phyloP scores from a whole-genome alignment of 2,329 filamentous ascomycete species.

The Cladosporium velox region DNA sequence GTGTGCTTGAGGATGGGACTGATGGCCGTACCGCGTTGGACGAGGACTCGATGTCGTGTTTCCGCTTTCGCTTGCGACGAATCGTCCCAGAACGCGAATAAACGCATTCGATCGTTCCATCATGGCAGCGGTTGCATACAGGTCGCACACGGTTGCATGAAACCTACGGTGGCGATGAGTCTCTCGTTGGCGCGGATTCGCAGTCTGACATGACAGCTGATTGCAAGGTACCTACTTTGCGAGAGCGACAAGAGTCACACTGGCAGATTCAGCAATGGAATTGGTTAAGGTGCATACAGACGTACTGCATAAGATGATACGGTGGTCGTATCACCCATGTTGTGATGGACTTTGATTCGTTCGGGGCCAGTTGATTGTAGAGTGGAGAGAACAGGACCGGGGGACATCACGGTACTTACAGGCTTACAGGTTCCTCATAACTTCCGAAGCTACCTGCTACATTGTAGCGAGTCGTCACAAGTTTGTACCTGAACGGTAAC shows the following conservation, averaged over 20 bases:
- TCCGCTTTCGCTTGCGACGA: constrained; percentile 26
- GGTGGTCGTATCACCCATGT: neutral
- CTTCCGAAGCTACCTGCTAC: too few relatives aligned
- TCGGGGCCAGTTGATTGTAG: neutral
- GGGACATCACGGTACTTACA: neutral
- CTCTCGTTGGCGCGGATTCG: neutral
- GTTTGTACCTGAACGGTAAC: neutral
- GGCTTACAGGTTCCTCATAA: too few relatives aligned
- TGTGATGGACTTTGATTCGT: neutral
- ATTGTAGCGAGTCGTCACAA: neutral
- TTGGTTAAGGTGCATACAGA: neutral
- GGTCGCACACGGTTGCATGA: constrained; percentile 24
- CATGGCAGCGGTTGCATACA: constrained; percentile 23
- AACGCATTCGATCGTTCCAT: constrained; percentile 16
- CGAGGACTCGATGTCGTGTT: neutral
- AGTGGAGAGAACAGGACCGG: neutral
- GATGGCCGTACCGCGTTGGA: neutral
- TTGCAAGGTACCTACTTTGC: constrained; percentile 23
- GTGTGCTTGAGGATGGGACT: neutral
- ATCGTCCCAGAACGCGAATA: constrained; percentile 29
- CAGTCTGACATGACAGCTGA: neutral
- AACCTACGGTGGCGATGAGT: constrained; percentile 14
- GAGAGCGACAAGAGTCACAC: constrained; percentile 28
- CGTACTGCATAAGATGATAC: neutral
- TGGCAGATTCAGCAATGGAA: constrained; percentile 1